Conservation (phyloP, 2,329 filamentous ascomycete species). For the Penicillium vulpinum region DNA sequence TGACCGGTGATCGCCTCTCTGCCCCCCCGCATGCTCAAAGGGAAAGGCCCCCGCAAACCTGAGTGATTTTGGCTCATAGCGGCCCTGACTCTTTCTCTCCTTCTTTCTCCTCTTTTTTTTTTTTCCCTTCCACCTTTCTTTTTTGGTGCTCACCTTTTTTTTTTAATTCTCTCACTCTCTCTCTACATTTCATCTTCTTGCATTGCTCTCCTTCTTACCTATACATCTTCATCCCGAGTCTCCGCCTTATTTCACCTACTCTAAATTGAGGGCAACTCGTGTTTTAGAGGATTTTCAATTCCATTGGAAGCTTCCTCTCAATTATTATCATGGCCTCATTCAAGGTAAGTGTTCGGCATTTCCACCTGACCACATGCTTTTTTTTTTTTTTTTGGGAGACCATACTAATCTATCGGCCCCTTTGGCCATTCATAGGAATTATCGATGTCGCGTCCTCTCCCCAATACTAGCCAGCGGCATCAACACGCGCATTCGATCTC, state of each 20-base stretch:
- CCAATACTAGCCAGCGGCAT: slow-evolving; percentile 68
- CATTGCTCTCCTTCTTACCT: slow-evolving; percentile 1
- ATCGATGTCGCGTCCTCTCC: slow-evolving; percentile 65
- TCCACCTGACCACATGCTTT: neutral
- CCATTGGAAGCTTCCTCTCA: slow-evolving; percentile 31
- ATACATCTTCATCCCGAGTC: neutral
- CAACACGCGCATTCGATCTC: slow-evolving; percentile 77
- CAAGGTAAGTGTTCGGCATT: slow-evolving; percentile 32
- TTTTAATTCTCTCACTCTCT: slow-evolving; percentile 21
- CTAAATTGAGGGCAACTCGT: slow-evolving; percentile 22
- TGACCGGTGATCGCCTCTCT: slow-evolving; percentile 15
- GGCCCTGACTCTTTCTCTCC: slow-evolving; percentile 24
- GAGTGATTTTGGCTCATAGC: slow-evolving; percentile 28
- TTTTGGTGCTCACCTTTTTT: too few relatives aligned
- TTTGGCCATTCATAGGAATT: slow-evolving; percentile 33
- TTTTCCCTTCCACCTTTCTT: slow-evolving; percentile 22
- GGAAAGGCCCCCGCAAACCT: slow-evolving; percentile 29
- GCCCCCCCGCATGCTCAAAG: slow-evolving; percentile 31
- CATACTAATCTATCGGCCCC: slow-evolving; percentile 27
- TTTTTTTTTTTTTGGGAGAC: neutral
- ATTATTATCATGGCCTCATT: slow-evolving; percentile 40
- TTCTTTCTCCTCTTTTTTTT: slow-evolving; percentile 18
- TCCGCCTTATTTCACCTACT: slow-evolving; percentile 18
- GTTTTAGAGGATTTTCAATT: slow-evolving; percentile 28
- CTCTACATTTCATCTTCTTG: slow-evolving; percentile 6